Evolutionary conservation across 164 flowering plant genomes (phyloP), one percentile per base, ranked within the genome.

Genomic region (Macadamia integrifolia): DNA sequence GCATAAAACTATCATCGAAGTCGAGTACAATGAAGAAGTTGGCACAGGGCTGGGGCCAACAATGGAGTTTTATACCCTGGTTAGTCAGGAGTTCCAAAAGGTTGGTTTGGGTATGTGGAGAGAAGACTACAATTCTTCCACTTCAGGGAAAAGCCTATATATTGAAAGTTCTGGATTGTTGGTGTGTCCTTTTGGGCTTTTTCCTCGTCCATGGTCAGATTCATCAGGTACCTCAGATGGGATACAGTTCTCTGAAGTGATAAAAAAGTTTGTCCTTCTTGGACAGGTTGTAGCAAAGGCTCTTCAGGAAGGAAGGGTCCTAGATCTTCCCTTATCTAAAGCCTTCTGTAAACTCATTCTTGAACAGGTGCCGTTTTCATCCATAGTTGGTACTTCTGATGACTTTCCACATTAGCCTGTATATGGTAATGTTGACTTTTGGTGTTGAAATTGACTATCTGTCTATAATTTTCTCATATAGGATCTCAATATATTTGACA

Each of bases 31-130:
- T 67, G 97, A 85, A 57, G 99, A 95, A 82, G 96, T 90, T 68
- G 99, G 99, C 64, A 89, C 96, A 58, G 99, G 99, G 55, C 96
- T 88, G 66, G 99, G 98, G 72, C 99, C 99, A 55, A 95, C 99
- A 53, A 67, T 92, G 76, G 99, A 95, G 78, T 95, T 95, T 70
- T 95, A 81, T 77, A 92, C 98, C 23, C 73, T 92, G 67, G 91
- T 95, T 14, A 84, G 99, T 69, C 88, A 79, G 48, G 99, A 88
- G 76, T 87, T 95, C 79, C 99, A 90, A 77, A 90, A 84, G 58
- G 53, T 71, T 66, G 92, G 88, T 62, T 65, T 90, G 64, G 86
- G 88, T 49, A 84, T 95, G 94, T 95, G 99, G 99, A 92, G 99
- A 75, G 91, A 67, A 44, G 92, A 85, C 72, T 71, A 66, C 74